Base-by-base conservation (phyloP, 768 basidiomycete genomes). In the Lentinus tigrinus region DNA sequence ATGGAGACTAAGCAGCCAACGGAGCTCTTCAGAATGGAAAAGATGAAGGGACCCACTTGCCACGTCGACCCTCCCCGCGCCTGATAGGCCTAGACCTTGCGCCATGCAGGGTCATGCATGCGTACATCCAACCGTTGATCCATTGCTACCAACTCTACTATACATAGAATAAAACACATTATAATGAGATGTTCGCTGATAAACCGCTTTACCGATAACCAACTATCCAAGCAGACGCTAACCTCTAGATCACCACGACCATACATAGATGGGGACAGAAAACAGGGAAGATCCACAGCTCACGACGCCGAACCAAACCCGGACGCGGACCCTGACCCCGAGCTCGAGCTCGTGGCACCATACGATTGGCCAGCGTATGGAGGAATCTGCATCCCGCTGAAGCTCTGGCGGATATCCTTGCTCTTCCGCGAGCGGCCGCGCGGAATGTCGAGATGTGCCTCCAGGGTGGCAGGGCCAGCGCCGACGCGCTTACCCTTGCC, bases 381-480 rank as follows among this genome's bases (percentile, higher is more conserved):
- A 3, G 57, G 47, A 4, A 36, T 26, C 23, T 48, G 52, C 58
- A 59, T 47, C 31, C 47, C 54, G 31, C 36, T 43, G 39, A 40
- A 13, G 42, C 60, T 59, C 14, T 53, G 47, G 17, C 64, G 52
- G 26, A 65, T 62, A 34, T 79, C 78, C 61, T 79, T 78, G 65
- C 71, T 79, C 47, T 67, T 69, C 31, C 73, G 71, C 23, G 70
- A 70, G 24, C 70, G 60, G 3, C 69, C 69, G 24, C 70, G 63
- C 47, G 64, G 67, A 6, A 54, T 23, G n/a, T 72, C 55, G 61
- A 73, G 28, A 67, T 71, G 42, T 61, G 67, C 48, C 64, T 68
- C 24, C 1, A 56, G 42, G 3, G 51, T 54, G 17, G 46, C 26
- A 10, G 26, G 34, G 6, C 19, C 47, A 1, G 37, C 34, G 14